Evolutionary conservation across 192 early-diverging fungal species (phyloP).

Genomic region (Backusella morwellensis): DNA sequence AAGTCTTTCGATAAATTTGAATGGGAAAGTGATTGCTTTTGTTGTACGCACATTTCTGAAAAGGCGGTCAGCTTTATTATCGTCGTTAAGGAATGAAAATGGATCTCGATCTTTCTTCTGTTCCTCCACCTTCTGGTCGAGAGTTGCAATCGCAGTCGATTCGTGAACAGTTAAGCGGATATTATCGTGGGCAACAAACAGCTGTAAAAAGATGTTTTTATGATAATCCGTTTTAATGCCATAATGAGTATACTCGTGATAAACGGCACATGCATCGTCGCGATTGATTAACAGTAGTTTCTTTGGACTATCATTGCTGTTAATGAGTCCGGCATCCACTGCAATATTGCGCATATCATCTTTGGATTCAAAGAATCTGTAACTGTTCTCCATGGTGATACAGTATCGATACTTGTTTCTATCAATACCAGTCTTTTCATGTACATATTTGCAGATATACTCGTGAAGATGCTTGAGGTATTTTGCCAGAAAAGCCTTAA

Average conservation of each 20-base stretch:
- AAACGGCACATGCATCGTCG: constrained; percentile 41
- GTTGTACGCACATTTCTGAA: constrained; percentile 7
- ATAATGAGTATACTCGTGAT: constrained; percentile 34
- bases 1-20: constrained; percentile 3
- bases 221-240: not conserved
- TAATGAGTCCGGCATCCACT: constrained; percentile 34
- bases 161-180: not conserved
- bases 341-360: constrained; percentile 39
- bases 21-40: not conserved
- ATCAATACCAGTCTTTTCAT: not conserved
- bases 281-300: constrained; percentile 41
- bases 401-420: not conserved
- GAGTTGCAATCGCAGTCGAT: not conserved
- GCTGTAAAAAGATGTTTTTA: not conserved
- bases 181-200: not conserved
- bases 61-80: not conserved
- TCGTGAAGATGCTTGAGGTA: not conserved
- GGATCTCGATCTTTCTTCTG: not conserved
- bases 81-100: not conserved
- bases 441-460: not conserved
- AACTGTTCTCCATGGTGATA: constrained; percentile 12
- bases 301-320: constrained; percentile 29
- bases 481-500: not conserved
- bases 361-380: constrained; percentile 20
- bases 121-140: not conserved